Evolutionary conservation across 1,139 yeast species (phyloP).

Genomic region (Candida anutae): DNA sequence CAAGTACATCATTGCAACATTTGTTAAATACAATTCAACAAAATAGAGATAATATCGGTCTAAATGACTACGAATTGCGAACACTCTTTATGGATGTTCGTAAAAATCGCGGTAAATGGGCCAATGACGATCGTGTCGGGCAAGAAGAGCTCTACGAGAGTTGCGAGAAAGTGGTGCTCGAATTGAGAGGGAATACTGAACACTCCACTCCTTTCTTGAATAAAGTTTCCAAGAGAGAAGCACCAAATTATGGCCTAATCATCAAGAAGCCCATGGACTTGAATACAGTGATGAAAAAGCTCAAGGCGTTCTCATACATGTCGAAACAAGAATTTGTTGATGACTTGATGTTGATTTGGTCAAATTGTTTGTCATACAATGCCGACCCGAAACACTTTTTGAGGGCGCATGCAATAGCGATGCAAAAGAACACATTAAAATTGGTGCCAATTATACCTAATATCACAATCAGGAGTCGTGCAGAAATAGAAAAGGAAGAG

Average conservation of each 20-base stretch:
- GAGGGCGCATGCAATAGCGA: constrained; percentile 88
- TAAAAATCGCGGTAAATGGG: constrained; percentile 96
- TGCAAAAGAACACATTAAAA: constrained; percentile 81
- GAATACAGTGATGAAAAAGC: constrained; percentile 85
- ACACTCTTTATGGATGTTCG: constrained; percentile 86
- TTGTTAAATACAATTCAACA: constrained; percentile 70
- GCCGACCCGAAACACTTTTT: constrained; percentile 92
- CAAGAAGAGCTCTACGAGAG: constrained; percentile 98
- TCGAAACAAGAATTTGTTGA: constrained; percentile 87
- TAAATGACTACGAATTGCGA: constrained; percentile 82
- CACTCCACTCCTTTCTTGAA: constrained; percentile 95
- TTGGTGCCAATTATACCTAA: constrained; percentile 85
- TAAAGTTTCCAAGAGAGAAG: constrained; percentile 92
- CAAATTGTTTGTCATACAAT: constrained; percentile 85
- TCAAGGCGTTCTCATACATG: constrained; percentile 71
- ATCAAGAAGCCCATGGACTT: constrained; percentile 96
- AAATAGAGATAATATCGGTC: constrained; percentile 62
- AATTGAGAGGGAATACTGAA: constrained; percentile 85
- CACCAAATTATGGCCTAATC: constrained; percentile 87
- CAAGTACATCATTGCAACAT: constrained; percentile 77
- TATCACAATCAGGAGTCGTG: constrained; percentile 67
- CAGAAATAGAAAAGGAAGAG: constrained; percentile 82
- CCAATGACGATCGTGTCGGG: constrained; percentile 85
- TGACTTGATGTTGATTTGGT: constrained; percentile 92
- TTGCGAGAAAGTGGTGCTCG: constrained; percentile 89